A percentile compares a stretch with the other conserved stretches of the same genome.
These are phyloP conservation scores for Fragilaria radians DNA, from an alignment of 108 stramenopile species.

Conservation along the genomic window DNA sequence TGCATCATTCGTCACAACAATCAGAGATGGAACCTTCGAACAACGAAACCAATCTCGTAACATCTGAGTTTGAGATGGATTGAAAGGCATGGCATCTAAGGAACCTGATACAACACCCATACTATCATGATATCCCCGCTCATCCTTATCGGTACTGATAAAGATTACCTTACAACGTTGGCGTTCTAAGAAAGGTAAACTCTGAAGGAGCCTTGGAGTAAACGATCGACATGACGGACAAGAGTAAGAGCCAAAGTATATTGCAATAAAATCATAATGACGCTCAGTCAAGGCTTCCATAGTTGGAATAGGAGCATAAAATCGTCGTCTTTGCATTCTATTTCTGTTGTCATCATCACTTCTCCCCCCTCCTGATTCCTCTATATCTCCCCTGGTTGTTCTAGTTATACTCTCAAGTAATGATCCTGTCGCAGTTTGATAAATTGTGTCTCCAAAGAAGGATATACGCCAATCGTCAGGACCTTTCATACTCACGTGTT, in stretches of 20 bases:
- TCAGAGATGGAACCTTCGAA: constrained; percentile 35
- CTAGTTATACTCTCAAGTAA: too few species aligned
- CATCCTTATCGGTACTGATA: constrained; percentile 35
- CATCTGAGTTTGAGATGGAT: constrained; percentile 15
- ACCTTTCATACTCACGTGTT: too few species aligned
- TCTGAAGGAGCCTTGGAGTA: constrained; percentile 24
- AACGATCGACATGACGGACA: constrained; percentile 38
- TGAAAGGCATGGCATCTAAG: constrained; percentile 45
- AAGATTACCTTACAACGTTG: constrained; percentile 42
- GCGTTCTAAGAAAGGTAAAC: neutral
- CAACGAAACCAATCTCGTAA: constrained; percentile 44
- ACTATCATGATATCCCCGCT: constrained; percentile 19
- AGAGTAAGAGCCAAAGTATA: constrained; percentile 42
- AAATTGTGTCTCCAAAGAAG: too few species aligned
- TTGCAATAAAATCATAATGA: constrained; percentile 15
- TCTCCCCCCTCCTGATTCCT: too few species aligned
- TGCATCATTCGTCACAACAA: constrained; percentile 28
- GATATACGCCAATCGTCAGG: too few species aligned
- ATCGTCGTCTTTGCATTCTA: too few species aligned
- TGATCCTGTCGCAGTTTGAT: too few species aligned
- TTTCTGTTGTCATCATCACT: too few species aligned
- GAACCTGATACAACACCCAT: constrained; percentile 21
- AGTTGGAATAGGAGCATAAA: too few species aligned
- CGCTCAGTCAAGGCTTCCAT: constrained; percentile 10
- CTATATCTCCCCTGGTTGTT: too few species aligned